Conservation (phyloP, 2,329 filamentous ascomycete genomes). For the Trichocomaceae sp. region DNA sequence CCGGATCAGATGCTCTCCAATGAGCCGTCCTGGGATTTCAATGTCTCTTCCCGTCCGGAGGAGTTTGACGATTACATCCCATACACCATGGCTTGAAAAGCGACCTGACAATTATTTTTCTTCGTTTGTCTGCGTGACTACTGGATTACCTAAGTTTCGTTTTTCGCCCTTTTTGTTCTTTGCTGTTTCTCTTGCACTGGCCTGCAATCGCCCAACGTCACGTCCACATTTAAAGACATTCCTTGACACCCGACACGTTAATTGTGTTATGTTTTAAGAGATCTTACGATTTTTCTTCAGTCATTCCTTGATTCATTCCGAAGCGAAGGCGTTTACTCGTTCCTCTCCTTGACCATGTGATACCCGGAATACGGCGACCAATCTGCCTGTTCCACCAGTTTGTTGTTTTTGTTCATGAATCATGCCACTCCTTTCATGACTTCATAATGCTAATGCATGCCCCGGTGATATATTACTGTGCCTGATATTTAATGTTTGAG, state of each 20-base stretch:
- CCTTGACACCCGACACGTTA: conserved; percentile 12
- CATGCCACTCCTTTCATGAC: conserved; percentile 17
- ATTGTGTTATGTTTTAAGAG: conserved; percentile 13
- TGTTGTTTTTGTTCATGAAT: conserved; percentile 17
- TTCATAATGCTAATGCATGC: conserved; percentile 15
- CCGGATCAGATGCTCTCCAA: conserved; percentile 28
- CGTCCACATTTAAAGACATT: conserved; percentile 17
- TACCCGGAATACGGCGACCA: conserved; percentile 12
- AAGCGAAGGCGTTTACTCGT: conserved; percentile 21
- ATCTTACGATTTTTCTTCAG: conserved; percentile 24
- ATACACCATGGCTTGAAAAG: conserved; percentile 23
- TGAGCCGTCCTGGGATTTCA: conserved; percentile 35
- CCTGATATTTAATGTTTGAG: conserved; percentile 7
- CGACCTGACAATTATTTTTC: conserved; percentile 18
- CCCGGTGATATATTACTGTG: conserved; percentile 9
- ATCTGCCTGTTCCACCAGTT: conserved; percentile 5
- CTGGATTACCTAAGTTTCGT: not conserved
- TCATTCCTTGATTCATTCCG: conserved; percentile 23
- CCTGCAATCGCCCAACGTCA: conserved; percentile 16
- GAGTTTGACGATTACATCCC: conserved; percentile 29
- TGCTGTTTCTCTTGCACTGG: conserved; percentile 12
- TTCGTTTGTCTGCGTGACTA: not conserved
- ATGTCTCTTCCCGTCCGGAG: conserved; percentile 19
- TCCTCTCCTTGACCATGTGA: conserved; percentile 17
- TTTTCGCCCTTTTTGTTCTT: conserved; percentile 5